phyloP scores from a whole-genome alignment of 106 monocot genomes.

The Phalaenopsis aphrodite region DNA sequence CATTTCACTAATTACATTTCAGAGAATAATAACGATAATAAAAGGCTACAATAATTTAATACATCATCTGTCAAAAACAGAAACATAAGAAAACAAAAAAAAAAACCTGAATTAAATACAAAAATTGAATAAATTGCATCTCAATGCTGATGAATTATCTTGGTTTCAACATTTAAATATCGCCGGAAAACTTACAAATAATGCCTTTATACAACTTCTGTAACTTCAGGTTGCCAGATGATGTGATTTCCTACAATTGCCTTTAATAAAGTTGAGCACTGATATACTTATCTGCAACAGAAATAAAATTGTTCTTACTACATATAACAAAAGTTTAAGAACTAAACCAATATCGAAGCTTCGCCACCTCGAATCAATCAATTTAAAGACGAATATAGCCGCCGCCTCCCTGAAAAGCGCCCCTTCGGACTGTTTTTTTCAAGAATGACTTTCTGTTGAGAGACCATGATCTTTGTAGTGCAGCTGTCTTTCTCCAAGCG shows the following conservation, averaged over 20 bases:
- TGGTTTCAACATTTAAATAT: neutral
- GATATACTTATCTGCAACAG: no score
- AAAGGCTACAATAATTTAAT: neutral
- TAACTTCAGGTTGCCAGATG: no score
- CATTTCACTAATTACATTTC: neutral
- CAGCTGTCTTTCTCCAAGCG: constrained; percentile 33
- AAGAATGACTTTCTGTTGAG: constrained; percentile 44
- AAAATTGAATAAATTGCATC: neutral
- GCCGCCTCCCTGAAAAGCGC: constrained; percentile 12
- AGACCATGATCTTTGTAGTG: constrained; percentile 39
- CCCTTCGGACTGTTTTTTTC: constrained; percentile 20
- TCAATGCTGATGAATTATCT: neutral
- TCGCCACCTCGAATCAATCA: neutral
- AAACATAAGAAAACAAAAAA: neutral
- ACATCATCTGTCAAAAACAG: neutral
- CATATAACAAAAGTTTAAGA: neutral
- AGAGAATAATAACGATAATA: neutral
- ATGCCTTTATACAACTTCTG: no score
- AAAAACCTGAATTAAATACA: neutral
- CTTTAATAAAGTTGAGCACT: no score
- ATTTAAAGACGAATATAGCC: constrained; percentile 26
- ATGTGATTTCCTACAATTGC: no score
- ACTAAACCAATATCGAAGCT: neutral
- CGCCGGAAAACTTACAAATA: neutral
- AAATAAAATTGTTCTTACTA: neutral